Conservation (phyloP, 805 yeast species). For the Sugiyamaella lignohabitans region DNA sequence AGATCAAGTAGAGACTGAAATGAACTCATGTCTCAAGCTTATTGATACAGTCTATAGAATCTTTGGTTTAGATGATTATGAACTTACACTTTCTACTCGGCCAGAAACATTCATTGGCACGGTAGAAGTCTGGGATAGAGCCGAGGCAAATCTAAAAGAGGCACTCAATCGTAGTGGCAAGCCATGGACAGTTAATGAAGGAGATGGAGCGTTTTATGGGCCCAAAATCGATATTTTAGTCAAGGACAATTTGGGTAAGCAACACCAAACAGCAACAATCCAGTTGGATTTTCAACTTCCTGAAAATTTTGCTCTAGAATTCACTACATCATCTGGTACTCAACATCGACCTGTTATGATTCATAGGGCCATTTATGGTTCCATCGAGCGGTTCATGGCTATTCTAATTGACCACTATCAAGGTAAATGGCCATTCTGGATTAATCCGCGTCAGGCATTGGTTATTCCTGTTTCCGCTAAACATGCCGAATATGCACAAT, state of each 20-base stretch:
- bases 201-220: constrained; percentile 85
- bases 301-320: constrained; percentile 67
- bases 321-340: constrained; percentile 33
- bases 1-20: constrained; percentile 71
- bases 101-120: constrained; percentile 79
- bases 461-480: constrained; percentile 71
- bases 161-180: constrained; percentile 50
- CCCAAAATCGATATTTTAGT: constrained; percentile 79
- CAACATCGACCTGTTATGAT: constrained; percentile 81
- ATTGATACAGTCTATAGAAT: constrained; percentile 67
- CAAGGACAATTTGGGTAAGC: constrained; percentile 70
- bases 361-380: constrained; percentile 93
- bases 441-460: constrained; percentile 84
- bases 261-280: constrained; percentile 91
- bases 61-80: constrained; percentile 55
- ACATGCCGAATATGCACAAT: constrained; percentile 50
- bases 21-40: constrained; percentile 60
- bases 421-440: constrained; percentile 98
- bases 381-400: constrained; percentile 88
- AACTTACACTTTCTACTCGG: constrained; percentile 73
- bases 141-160: constrained; percentile 58
- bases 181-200: constrained; percentile 68
- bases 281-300: constrained; percentile 96
- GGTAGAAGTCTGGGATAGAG: constrained; percentile 68
- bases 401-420: constrained; percentile 80